Percentiles rank a stretch among this genome's conserved stretches.
Conservation (phyloP, 164 flowering plant genomes). For the Piper longum region DNA sequence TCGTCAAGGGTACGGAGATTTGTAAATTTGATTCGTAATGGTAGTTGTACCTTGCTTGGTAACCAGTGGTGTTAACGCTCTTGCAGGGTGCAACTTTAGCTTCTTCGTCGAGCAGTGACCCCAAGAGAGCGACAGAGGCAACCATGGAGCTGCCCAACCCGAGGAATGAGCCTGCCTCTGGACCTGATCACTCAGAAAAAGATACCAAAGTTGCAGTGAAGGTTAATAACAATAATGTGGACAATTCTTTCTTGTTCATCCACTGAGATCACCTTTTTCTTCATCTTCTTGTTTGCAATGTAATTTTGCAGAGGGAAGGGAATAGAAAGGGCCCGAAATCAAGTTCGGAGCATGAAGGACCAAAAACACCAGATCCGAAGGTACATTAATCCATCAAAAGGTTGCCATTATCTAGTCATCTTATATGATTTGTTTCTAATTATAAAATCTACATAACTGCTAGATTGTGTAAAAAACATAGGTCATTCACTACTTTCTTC, state of each 20-base stretch:
- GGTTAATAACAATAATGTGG: background rate
- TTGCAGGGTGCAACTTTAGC: constrained; percentile 35
- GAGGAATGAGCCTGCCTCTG: constrained; percentile 27
- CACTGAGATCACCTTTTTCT: background rate
- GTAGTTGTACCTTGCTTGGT: background rate
- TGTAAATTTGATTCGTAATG: background rate
- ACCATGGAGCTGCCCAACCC: constrained; percentile 62
- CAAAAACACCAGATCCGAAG: constrained; percentile 91
- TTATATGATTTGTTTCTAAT: background rate
- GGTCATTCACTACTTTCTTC: background rate
- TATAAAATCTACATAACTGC: background rate
- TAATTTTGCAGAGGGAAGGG: constrained; percentile 47
- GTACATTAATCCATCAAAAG: constrained; percentile 14
- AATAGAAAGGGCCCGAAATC: constrained; percentile 59
- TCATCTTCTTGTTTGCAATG: background rate
- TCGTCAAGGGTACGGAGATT: constrained; percentile 24
- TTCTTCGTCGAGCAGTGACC: constrained; percentile 31
- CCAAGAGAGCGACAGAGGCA: constrained; percentile 62
- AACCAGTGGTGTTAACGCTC: background rate
- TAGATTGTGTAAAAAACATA: too few relatives aligned
- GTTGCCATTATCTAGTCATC: background rate
- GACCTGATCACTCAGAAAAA: constrained; percentile 33
- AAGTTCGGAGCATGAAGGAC: constrained; percentile 78
- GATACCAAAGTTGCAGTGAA: constrained; percentile 37
- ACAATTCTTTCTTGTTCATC: background rate